Evolutionary conservation across 345 rosid genomes (phyloP), one percentile per base, ranked within the genome.

Genomic region (Linum usitatissimum): DNA sequence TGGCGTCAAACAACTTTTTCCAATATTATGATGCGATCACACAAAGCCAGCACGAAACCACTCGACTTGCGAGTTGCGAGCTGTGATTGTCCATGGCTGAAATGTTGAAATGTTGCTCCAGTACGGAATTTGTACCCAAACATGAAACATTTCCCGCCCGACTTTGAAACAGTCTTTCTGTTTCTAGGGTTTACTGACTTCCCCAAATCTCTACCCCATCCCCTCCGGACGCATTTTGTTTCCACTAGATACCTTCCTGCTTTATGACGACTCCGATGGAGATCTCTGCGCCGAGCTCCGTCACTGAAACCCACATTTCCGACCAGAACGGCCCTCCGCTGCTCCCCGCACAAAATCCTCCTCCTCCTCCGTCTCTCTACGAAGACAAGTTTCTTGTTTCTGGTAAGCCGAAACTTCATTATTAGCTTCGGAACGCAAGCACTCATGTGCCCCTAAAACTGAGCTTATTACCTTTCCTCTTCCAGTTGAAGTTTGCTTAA

Each of bases 401-500:
- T 12, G 87, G 96, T 90, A 61, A n/a, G 17, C 54, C 4, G 9
- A 59, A 2, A 1, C 15, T 19, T 34, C n/a, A 15, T 40, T 48
- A 15, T 58, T 40, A 36, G 36, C 2, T 56, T 38, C 30, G 30
- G 5, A 60, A 23, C 14, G n/a, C 17, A n/a, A 9, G 30, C 17
- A 39, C 48, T 17, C 54, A n/a, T 69, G 30, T 34, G 4, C 31
- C 20, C 18, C 38, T 21, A 55, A 21, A 4, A 54, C 19, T 18
- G 9, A 18, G 30, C 18, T 23, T 30, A 9, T 20, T 21, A 23
- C 48, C 18, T 48, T 55, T 39, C 64, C 1, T 13, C 18, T 12
- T 19, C 4, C 81, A 90, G 95, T 93, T 67, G 99, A 93, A 78
- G 99, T 90, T 34, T 93, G 97, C 83, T 77, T 93, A 60, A 90